These are phyloP conservation scores for Aspergillus wentii DNA, from an alignment of 495 filamentous ascomycete genomes.

Conservation along the genomic window DNA sequence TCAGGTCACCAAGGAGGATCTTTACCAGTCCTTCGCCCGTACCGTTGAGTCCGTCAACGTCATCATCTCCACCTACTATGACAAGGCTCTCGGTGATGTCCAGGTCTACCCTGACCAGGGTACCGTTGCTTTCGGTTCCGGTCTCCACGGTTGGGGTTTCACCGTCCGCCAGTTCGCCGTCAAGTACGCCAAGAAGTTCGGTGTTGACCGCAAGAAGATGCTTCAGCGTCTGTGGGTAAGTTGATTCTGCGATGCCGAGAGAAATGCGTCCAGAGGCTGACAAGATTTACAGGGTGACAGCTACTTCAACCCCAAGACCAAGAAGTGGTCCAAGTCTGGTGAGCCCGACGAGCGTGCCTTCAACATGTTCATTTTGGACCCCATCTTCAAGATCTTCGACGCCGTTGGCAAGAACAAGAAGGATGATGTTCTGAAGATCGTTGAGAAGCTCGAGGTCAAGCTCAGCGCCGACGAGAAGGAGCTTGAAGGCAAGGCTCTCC, in stretches of 20 bases:
- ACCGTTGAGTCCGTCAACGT: constrained; percentile 99
- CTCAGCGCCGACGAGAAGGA: constrained; percentile 82
- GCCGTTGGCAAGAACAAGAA: constrained; percentile 98
- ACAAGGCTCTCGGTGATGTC: constrained; percentile 94
- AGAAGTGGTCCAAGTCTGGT: constrained; percentile 94
- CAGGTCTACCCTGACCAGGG: constrained; percentile 96
- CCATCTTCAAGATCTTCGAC: constrained; percentile 97
- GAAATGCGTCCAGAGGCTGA: no score
- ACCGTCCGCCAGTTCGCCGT: constrained; percentile 96
- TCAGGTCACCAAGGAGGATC: constrained; percentile 95
- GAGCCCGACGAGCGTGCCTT: constrained; percentile 94
- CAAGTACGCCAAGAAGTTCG: constrained; percentile 98
- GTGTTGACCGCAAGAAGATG: constrained; percentile 99
- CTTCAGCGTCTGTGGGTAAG: constrained; percentile 98
- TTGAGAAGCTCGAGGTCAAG: constrained; percentile 91
- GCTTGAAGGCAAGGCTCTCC: constrained; percentile 90
- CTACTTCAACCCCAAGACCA: constrained; percentile 99
- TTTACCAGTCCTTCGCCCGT: constrained; percentile 99
- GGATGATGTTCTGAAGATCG: constrained; percentile 77
- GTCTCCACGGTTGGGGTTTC: constrained; percentile 99
- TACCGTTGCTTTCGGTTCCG: constrained; percentile 98
- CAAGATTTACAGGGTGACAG: constrained; percentile 70
- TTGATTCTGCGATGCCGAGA: not conserved
- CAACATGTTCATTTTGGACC: constrained; percentile 97
- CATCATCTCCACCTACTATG: constrained; percentile 97